A percentile compares a stretch with the other conserved stretches of the same genome.
phyloP scores from a whole-genome alignment of 2,329 filamentous ascomycete species.

The Paramyrothecium roridum region DNA sequence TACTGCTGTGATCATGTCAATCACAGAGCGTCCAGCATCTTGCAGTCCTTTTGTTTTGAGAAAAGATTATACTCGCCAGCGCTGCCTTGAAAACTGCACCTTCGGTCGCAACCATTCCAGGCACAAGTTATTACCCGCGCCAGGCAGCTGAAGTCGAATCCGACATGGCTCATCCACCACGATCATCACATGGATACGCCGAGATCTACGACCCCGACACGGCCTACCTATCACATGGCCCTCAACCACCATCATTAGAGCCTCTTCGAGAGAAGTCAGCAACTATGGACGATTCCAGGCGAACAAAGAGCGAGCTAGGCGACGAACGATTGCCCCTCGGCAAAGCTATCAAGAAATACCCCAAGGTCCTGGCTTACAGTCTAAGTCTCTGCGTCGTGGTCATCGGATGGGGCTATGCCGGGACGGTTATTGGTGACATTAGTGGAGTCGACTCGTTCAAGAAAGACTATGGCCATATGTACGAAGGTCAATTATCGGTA shows the following conservation, averaged over 20 bases:
- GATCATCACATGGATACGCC: neutral
- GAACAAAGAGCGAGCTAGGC: neutral
- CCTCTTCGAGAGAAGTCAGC: neutral
- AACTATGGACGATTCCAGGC: neutral
- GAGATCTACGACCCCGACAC: neutral
- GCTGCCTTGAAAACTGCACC: too few relatives aligned
- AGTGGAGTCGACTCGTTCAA: slow-evolving; percentile 22
- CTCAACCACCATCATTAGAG: neutral
- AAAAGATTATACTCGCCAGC: too few relatives aligned
- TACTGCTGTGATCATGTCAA: too few relatives aligned
- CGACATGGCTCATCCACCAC: too few relatives aligned
- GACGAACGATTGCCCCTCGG: slow-evolving; percentile 18
- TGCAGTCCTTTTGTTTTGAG: too few relatives aligned
- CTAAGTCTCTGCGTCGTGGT: slow-evolving; percentile 20
- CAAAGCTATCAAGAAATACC: slow-evolving; percentile 19
- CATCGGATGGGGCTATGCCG: slow-evolving; percentile 25
- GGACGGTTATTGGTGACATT: slow-evolving; percentile 21
- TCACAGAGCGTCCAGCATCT: too few relatives aligned
- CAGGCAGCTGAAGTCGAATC: too few relatives aligned
- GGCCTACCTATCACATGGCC: neutral
- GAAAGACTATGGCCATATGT: slow-evolving; percentile 20
- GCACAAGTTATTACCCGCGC: too few relatives aligned
- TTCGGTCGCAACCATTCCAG: too few relatives aligned
- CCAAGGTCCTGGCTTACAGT: slow-evolving; percentile 20
- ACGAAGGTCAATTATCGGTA: slow-evolving; percentile 17